Evolutionary conservation across 2,329 filamentous ascomycete species (phyloP).

Genomic region (Fusarium tuaranense): DNA sequence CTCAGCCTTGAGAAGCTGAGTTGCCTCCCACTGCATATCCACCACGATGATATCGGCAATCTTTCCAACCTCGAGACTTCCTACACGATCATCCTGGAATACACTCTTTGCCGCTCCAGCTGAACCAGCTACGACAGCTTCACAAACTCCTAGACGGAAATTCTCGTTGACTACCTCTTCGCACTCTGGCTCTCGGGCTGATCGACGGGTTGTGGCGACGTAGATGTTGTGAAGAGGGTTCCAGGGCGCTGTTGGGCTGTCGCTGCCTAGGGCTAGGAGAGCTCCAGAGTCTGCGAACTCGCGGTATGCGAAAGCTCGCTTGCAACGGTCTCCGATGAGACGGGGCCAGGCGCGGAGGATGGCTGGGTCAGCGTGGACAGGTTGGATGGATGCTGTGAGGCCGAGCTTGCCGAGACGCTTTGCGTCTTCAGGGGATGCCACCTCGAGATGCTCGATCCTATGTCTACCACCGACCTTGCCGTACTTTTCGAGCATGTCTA

Average conservation of each 20-base stretch:
- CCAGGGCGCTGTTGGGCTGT: conserved; percentile 68
- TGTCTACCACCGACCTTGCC: conserved; percentile 61
- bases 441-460: conserved; percentile 73
- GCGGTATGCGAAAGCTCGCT: conserved; percentile 70
- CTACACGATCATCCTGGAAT: conserved; percentile 62
- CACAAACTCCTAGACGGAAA: conserved; percentile 62
- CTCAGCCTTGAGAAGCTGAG: conserved; percentile 57
- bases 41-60: conserved; percentile 64
- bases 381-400: conserved; percentile 69
- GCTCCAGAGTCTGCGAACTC: conserved; percentile 68
- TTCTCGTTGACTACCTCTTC: conserved; percentile 61
- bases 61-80: conserved; percentile 62
- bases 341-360: conserved; percentile 70
- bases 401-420: conserved; percentile 65
- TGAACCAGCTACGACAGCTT: conserved; percentile 64
- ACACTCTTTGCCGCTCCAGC: conserved; percentile 65
- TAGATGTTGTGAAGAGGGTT: conserved; percentile 65
- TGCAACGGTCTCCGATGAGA: conserved; percentile 66
- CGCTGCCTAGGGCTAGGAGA: conserved; percentile 65
- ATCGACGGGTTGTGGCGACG: conserved; percentile 65
- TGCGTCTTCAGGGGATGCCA: conserved; percentile 66
- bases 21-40: conserved; percentile 61
- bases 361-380: conserved; percentile 68
- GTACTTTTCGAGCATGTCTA: conserved; percentile 63
- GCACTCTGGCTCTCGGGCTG: conserved; percentile 59